Percentiles rank a stretch among this genome's conserved stretches.
Conservation (phyloP, 352 stramenopile genomes). For the Pythium inflatum region DNA sequence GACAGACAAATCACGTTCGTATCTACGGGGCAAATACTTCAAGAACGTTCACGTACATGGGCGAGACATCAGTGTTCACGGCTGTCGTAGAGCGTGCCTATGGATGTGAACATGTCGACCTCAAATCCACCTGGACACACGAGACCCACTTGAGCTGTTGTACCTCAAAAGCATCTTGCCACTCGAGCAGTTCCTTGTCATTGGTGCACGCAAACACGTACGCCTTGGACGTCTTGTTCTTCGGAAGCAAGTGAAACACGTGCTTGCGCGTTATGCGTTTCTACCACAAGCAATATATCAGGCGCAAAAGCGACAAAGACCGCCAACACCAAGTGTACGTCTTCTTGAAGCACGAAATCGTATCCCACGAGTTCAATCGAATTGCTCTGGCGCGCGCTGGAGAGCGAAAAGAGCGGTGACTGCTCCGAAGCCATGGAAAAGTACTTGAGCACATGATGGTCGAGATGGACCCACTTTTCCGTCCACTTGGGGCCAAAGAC, state of each 20-base stretch:
- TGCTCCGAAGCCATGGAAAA: slow-evolving; percentile 73
- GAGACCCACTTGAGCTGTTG: too few relatives aligned
- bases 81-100: slow-evolving; percentile 2
- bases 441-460: slow-evolving; percentile 72
- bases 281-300: slow-evolving; percentile 29
- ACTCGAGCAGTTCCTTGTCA: slow-evolving; percentile 63
- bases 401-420: slow-evolving; percentile 59
- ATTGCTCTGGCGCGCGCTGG: slow-evolving; percentile 51
- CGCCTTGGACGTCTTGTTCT: slow-evolving; percentile 55
- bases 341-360: slow-evolving; percentile 46
- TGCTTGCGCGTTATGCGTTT: slow-evolving; percentile 68
- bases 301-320: too few relatives aligned
- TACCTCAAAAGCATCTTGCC: slow-evolving; percentile 54
- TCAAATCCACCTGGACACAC: too few relatives aligned
- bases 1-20: too few relatives aligned
- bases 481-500: slow-evolving; percentile 78
- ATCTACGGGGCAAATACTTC: too few relatives aligned
- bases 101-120: background rate
- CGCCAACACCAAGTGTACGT: slow-evolving; percentile 32
- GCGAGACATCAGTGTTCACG: slow-evolving; percentile 13
- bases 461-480: slow-evolving; percentile 81
- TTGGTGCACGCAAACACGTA: slow-evolving; percentile 66
- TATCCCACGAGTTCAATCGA: slow-evolving; percentile 55
- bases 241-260: slow-evolving; percentile 60
- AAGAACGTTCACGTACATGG: slow-evolving; percentile 11